Conservation (phyloP, 257 asterid species). For the Gardenia jasminoides region DNA sequence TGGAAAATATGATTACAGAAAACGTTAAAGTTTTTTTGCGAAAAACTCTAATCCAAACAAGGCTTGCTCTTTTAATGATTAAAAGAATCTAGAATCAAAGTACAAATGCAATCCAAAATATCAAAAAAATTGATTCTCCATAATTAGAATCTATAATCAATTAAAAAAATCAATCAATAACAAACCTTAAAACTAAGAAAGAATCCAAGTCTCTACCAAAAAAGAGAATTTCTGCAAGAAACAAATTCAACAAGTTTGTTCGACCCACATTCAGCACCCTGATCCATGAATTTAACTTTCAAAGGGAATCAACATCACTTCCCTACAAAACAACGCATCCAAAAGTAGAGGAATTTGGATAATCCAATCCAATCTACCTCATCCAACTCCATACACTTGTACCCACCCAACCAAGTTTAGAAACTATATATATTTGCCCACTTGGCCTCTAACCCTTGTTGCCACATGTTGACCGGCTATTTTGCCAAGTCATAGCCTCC, state of each 20-base stretch:
- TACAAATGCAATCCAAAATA: no score
- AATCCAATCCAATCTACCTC: constrained; percentile 41
- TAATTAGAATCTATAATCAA: no score
- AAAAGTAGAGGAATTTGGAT: constrained; percentile 21
- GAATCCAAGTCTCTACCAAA: constrained; percentile 4
- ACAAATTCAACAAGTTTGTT: constrained; percentile 33
- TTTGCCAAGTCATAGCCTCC: constrained; percentile 33
- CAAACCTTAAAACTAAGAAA: no score
- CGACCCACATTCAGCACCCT: constrained; percentile 29
- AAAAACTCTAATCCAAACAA: no score
- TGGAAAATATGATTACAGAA: no score
- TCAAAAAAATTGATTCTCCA: no score
- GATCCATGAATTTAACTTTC: constrained; percentile 19
- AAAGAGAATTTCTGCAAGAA: constrained; percentile 7
- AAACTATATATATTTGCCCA: constrained; percentile 1
- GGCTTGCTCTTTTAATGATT: no score
- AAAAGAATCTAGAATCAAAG: no score
- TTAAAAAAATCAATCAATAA: no score
- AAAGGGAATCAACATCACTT: constrained; percentile 23
- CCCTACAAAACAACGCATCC: constrained; percentile 41
- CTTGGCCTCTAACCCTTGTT: background rate
- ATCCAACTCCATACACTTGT: constrained; percentile 23
- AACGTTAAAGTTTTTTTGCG: no score
- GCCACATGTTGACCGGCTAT: constrained; percentile 36
- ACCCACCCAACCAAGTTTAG: constrained; percentile 29